Evolutionary conservation across 139 green algal genomes (phyloP), one percentile per base, ranked within the genome.

Genomic region (Zygnema cylindricum): DNA sequence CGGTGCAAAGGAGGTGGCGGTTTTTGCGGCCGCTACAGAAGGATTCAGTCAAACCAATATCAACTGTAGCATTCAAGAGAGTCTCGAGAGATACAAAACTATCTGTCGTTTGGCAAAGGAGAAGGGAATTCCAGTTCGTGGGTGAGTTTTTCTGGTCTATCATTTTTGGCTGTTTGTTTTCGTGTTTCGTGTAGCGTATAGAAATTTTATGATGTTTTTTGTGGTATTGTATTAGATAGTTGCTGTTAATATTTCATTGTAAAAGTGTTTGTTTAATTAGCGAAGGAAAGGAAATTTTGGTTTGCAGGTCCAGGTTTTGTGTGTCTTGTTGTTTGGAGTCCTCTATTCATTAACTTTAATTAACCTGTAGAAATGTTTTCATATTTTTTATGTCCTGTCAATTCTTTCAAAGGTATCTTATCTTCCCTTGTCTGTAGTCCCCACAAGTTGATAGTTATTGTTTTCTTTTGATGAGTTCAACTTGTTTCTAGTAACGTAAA

Each of bases 41-140:
- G n/a, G 30, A 33, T 99, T 99, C 91, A 95, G 90, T 79, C 81
- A 91, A 39, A 93, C 92, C 25, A 99, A 99, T 93, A 94, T 96
- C 77, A 98, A 98, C 87, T 97, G 93, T 92, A 93, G 83, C 71
- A 94, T 98, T 41, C 89, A 93, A 23, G 93, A 96, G 63, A 95
- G 90, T 55, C 73, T 97, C 25, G 89, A 93, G 54, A 90, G 95
- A 22, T 89, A 91, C 36, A 23, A 25, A 30, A 49, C 41, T 32
- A 77, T 92, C 3, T 92, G n/a, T 96, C 69, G 43, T 32, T 87
- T 88, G 11, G 96, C 96, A 0, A 86, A 90, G 43, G 81, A 92
- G 1, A 89, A 77, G 11, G 89, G 84, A 25, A 87, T 97, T 25
- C 43, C 86, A 21, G 94, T 98, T 41, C 84, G 96, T 1, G 93